Conservation (phyloP, 345 rosid species). For the Geranium brycei region DNA sequence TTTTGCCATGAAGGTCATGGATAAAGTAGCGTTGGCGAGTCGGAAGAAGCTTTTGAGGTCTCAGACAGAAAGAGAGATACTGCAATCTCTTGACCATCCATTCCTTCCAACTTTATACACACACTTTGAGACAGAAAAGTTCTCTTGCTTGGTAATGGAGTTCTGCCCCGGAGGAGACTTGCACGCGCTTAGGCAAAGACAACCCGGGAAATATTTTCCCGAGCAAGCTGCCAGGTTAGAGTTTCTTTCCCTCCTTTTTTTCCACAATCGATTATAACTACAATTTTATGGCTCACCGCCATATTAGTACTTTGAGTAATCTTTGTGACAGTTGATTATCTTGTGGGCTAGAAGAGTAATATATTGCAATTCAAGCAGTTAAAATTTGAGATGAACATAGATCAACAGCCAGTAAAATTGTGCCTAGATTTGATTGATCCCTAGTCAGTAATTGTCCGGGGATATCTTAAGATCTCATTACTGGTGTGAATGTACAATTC, state of each 20-base stretch:
- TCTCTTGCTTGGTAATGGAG: slow-evolving; percentile 76
- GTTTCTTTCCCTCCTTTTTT: slow-evolving; percentile 1
- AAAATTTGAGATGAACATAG: too few relatives aligned
- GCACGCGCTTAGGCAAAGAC: slow-evolving; percentile 62
- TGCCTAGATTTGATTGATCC: too few relatives aligned
- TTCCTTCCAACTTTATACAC: slow-evolving; percentile 73
- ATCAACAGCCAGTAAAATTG: too few relatives aligned
- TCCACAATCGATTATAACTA: too few relatives aligned
- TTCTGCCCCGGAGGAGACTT: slow-evolving; percentile 86
- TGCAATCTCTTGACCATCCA: slow-evolving; percentile 75
- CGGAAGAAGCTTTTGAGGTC: slow-evolving; percentile 76
- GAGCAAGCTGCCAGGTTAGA: slow-evolving; percentile 71
- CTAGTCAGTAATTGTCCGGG: too few relatives aligned
- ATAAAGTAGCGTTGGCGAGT: slow-evolving; percentile 44
- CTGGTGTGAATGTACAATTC: too few relatives aligned
- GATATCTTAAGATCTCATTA: too few relatives aligned
- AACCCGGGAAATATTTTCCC: slow-evolving; percentile 59
- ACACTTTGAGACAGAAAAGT: slow-evolving; percentile 68
- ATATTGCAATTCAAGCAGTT: too few relatives aligned
- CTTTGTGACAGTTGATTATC: too few relatives aligned
- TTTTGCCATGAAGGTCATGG: slow-evolving; percentile 78
- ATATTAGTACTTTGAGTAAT: too few relatives aligned
- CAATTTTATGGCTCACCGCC: too few relatives aligned
- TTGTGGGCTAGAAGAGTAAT: too few relatives aligned
- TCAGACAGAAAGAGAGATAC: slow-evolving; percentile 71